Conservation (phyloP, 1,284 basidiomycete species). For the Melampsora americana region DNA sequence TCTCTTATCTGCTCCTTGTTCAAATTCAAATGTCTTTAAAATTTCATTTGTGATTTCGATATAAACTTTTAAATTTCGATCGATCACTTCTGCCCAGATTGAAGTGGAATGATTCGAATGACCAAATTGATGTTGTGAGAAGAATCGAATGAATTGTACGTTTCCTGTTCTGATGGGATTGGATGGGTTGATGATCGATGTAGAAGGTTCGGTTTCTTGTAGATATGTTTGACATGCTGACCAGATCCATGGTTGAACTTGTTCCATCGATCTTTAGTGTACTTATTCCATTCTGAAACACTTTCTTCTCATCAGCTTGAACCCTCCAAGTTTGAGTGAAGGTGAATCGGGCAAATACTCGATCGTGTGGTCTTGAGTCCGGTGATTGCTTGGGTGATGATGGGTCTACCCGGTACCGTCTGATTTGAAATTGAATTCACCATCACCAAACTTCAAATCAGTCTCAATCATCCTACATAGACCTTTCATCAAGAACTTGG, state of each 20-base stretch:
- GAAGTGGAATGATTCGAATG: neutral
- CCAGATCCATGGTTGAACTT: slow-evolving; percentile 37
- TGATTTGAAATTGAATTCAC: too few relatives aligned
- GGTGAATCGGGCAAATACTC: too few relatives aligned
- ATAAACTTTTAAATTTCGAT: slow-evolving; percentile 10
- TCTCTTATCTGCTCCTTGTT: slow-evolving; percentile 24
- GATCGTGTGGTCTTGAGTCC: too few relatives aligned
- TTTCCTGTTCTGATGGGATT: slow-evolving; percentile 14
- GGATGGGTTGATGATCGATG: neutral
- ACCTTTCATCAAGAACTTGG: too few relatives aligned
- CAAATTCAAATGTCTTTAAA: slow-evolving; percentile 15
- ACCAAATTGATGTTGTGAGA: slow-evolving; percentile 20
- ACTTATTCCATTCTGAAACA: too few relatives aligned
- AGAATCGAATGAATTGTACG: slow-evolving; percentile 34
- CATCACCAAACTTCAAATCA: too few relatives aligned
- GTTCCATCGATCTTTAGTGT: slow-evolving; percentile 14
- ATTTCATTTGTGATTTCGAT: slow-evolving; percentile 19
- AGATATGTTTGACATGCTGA: slow-evolving; percentile 1
- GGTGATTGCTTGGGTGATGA: too few relatives aligned
- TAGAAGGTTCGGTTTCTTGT: neutral
- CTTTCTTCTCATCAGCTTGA: too few relatives aligned
- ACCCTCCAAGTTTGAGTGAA: too few relatives aligned
- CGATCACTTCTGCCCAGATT: slow-evolving; percentile 30
- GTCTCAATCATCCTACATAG: too few relatives aligned
- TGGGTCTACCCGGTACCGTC: too few relatives aligned